Conservation (phyloP, 1,284 basidiomycete species). For the Microbotryomycetes sp. region DNA sequence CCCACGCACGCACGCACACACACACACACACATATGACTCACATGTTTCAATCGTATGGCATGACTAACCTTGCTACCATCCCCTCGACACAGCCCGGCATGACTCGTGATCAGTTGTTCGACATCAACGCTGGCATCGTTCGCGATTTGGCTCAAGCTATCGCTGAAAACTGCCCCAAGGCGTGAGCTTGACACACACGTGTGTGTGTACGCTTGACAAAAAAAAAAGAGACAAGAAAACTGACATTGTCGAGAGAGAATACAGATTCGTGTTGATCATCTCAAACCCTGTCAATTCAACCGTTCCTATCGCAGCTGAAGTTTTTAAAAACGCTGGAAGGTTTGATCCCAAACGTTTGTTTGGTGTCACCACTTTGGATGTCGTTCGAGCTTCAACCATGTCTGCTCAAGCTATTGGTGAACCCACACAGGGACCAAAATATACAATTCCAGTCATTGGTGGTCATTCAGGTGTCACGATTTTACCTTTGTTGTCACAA, state of each 20-base stretch:
- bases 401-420: conserved; percentile 70
- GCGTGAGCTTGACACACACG: conserved; percentile 77
- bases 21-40: too few relatives aligned
- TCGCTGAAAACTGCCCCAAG: conserved; percentile 78
- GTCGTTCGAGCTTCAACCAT: conserved; percentile 96
- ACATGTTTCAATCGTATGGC: too few relatives aligned
- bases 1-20: not conserved
- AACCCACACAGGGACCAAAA: conserved; percentile 55
- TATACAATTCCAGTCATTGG: conserved; percentile 86
- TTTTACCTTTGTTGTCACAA: conserved; percentile 93
- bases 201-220: not conserved
- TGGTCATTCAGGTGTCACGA: conserved; percentile 53
- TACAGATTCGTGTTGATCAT: conserved; percentile 32
- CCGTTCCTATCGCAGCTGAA: conserved; percentile 93
- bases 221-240: not conserved
- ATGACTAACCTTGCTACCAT: too few relatives aligned
- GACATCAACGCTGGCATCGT: conserved; percentile 99
- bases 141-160: conserved; percentile 80
- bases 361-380: conserved; percentile 97
- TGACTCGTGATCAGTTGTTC: conserved; percentile 83
- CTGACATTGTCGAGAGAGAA: not conserved
- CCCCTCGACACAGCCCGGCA: conserved; percentile 45
- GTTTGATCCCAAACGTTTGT: conserved; percentile 85
- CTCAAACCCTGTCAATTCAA: conserved; percentile 57
- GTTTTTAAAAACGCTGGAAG: conserved; percentile 87